Evolutionary conservation across 2,329 filamentous ascomycete genomes (phyloP).

Genomic region (Hymenoscyphus occultus): DNA sequence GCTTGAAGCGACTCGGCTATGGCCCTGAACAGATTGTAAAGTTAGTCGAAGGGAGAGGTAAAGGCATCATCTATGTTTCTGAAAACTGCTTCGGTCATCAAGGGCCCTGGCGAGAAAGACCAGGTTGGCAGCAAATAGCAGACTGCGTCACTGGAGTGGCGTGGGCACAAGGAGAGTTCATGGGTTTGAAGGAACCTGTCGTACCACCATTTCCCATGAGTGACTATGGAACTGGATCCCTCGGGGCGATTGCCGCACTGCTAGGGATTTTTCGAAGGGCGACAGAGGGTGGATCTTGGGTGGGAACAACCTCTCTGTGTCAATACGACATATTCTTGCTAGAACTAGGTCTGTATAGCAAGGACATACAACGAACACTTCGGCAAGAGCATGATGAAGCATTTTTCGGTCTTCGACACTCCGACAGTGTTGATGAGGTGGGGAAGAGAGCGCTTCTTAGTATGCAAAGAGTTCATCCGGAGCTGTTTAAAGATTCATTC

Average conservation of each 20-base stretch:
- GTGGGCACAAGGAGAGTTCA: constrained; percentile 53
- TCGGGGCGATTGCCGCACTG: constrained; percentile 66
- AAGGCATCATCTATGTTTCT: constrained; percentile 64
- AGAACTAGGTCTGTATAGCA: constrained; percentile 55
- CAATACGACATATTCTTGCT: constrained; percentile 69
- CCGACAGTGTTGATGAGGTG: constrained; percentile 35
- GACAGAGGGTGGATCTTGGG: constrained; percentile 62
- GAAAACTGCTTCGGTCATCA: constrained; percentile 70
- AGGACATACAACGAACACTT: constrained; percentile 45
- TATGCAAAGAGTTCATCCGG: constrained; percentile 32
- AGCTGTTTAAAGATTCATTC: constrained; percentile 34
- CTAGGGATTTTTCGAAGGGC: constrained; percentile 61
- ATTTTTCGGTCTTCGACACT: constrained; percentile 33
- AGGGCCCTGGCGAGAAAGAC: constrained; percentile 60
- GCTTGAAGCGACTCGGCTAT: constrained; percentile 62
- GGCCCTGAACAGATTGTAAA: constrained; percentile 52
- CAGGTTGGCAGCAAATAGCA: constrained; percentile 71
- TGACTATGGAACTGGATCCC: constrained; percentile 69
- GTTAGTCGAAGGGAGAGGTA: constrained; percentile 52
- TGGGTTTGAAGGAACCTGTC: constrained; percentile 60
- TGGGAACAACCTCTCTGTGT: constrained; percentile 60
- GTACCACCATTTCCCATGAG: constrained; percentile 64
- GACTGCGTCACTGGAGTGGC: constrained; percentile 42
- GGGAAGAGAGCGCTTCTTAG: constrained; percentile 30
- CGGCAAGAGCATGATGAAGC: constrained; percentile 24